Conservation (phyloP, 2,329 filamentous ascomycete species). For the Aspergillus uvarum region DNA sequence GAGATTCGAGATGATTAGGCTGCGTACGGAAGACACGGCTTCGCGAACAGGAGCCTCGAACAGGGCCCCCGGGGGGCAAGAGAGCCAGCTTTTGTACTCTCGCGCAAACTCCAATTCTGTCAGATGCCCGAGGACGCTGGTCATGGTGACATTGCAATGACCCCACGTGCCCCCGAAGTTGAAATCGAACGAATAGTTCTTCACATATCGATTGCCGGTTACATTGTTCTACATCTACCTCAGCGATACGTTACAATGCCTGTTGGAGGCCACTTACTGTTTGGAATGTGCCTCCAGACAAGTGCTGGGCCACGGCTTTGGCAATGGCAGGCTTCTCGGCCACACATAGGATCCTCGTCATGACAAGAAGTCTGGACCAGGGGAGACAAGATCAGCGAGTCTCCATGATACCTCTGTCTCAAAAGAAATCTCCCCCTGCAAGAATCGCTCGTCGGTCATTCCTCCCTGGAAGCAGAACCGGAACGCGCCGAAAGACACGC, state of each 20-base stretch:
- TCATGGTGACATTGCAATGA: slow-evolving; percentile 84
- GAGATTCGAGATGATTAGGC: background rate
- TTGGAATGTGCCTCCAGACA: slow-evolving; percentile 72
- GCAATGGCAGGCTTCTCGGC: slow-evolving; percentile 93
- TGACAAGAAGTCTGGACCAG: slow-evolving; percentile 7
- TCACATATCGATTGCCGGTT: slow-evolving; percentile 71
- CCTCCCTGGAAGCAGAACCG: background rate
- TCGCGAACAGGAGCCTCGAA: slow-evolving; percentile 78
- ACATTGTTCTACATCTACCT: slow-evolving; percentile 61
- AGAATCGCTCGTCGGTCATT: background rate
- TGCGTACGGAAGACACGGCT: slow-evolving; percentile 63
- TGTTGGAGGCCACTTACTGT: slow-evolving; percentile 56
- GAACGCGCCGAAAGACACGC: slow-evolving; percentile 15
- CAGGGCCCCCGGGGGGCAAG: slow-evolving; percentile 73
- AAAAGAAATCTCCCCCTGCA: background rate
- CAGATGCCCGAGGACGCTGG: slow-evolving; percentile 85
- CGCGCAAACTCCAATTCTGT: slow-evolving; percentile 74
- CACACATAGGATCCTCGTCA: slow-evolving; percentile 64
- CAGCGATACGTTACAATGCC: slow-evolving; percentile 13
- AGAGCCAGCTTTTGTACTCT: slow-evolving; percentile 75
- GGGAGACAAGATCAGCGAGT: background rate
- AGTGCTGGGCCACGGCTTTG: slow-evolving; percentile 86
- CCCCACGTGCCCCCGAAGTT: slow-evolving; percentile 82
- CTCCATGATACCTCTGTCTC: background rate
- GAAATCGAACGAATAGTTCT: slow-evolving; percentile 92